These are phyloP conservation scores for Pythium dissimile DNA, from an alignment of 352 stramenopile genomes.

Conservation along the genomic window DNA sequence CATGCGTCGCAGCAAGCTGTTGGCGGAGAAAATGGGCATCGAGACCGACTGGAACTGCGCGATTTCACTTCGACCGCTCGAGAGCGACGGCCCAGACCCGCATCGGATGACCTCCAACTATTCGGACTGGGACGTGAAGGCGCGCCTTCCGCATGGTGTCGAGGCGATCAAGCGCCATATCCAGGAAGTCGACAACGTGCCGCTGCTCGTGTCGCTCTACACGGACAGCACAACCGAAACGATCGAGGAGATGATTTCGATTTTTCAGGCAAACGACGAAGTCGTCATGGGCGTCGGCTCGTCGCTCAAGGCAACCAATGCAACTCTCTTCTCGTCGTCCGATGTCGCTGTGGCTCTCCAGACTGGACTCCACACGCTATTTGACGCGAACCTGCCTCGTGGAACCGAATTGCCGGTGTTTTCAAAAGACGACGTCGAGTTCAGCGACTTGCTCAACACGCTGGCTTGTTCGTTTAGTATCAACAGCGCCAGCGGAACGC, in stretches of 20 bases:
- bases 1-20: slow-evolving; percentile 95
- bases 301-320: slow-evolving; percentile 74
- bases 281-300: slow-evolving; percentile 79
- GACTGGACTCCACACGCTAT: slow-evolving; percentile 61
- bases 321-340: slow-evolving; percentile 66
- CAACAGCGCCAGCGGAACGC: slow-evolving; percentile 41
- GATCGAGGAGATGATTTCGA: slow-evolving; percentile 92
- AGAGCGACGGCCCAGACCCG: slow-evolving; percentile 89
- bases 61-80: slow-evolving; percentile 94
- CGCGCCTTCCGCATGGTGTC: slow-evolving; percentile 93
- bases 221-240: slow-evolving; percentile 96
- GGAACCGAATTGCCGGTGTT: slow-evolving; percentile 60
- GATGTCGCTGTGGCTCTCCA: slow-evolving; percentile 73
- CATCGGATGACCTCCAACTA: slow-evolving; percentile 97
- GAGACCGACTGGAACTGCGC: slow-evolving; percentile 99
- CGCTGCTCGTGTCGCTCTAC: slow-evolving; percentile 96
- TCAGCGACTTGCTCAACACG: slow-evolving; percentile 84
- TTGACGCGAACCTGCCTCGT: slow-evolving; percentile 57
- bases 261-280: slow-evolving; percentile 85
- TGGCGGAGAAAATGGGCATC: slow-evolving; percentile 98
- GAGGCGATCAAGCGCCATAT: slow-evolving; percentile 96
- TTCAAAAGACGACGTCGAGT: slow-evolving; percentile 69
- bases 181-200: slow-evolving; percentile 98
- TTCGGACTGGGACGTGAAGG: slow-evolving; percentile 97
- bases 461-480: slow-evolving; percentile 75